These are phyloP conservation scores for Salvia sclarea DNA, from an alignment of 305 asterid genomes.

Conservation along the genomic window DNA sequence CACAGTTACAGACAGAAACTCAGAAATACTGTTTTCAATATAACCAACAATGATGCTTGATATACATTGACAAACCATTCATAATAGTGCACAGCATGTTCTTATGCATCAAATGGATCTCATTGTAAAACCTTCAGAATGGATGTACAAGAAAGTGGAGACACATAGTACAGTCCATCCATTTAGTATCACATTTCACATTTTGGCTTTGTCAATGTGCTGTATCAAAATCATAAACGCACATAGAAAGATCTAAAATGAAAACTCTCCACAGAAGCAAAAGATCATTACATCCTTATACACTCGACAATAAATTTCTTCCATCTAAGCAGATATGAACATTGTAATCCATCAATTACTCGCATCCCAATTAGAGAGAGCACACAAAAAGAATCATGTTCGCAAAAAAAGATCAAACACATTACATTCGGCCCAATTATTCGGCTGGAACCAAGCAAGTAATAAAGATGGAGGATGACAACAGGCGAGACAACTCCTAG, in stretches of 20 bases:
- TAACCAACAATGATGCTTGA: slow-evolving; percentile 4
- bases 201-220: not conserved
- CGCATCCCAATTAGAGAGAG: not conserved
- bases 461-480: slow-evolving; percentile 4
- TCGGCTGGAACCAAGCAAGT: slow-evolving; percentile 10
- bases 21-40: not conserved
- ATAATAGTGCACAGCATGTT: slow-evolving; percentile 1
- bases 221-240: not conserved
- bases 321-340: not conserved
- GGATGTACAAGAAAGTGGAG: not conserved
- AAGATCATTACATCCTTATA: not conserved
- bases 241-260: not conserved
- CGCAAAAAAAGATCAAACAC: not conserved
- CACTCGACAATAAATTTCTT: not conserved
- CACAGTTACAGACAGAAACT: slow-evolving; percentile 24
- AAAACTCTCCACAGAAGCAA: not conserved
- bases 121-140: slow-evolving; percentile 14
- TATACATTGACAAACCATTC: not conserved
- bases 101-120: slow-evolving; percentile 7
- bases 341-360: not conserved
- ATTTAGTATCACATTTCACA: not conserved
- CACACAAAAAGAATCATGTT: not conserved
- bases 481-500: not conserved
- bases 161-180: slow-evolving; percentile 14
- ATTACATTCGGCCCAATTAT: not conserved